These are phyloP conservation scores for Lagerstroemia speciosa DNA, from an alignment of 345 rosid genomes.

Conservation along the genomic window DNA sequence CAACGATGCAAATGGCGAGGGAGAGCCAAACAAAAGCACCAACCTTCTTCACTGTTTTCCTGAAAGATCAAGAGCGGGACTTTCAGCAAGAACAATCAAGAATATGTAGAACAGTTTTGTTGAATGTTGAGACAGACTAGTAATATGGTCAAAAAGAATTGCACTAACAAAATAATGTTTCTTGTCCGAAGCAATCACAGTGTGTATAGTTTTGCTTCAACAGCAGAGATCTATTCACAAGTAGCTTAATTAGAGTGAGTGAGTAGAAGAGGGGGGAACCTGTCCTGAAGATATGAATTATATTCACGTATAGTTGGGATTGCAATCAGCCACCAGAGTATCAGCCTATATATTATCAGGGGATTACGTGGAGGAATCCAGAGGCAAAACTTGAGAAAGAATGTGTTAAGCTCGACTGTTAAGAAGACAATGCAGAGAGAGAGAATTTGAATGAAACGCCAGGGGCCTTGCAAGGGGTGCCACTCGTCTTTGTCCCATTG, in stretches of 20 bases:
- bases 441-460: slow-evolving; percentile 95
- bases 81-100: not conserved
- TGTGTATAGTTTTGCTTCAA: no score
- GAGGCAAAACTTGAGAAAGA: slow-evolving; percentile 92
- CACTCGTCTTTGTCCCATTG: slow-evolving; percentile 99
- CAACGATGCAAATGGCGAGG: slow-evolving; percentile 86
- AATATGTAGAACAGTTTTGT: no score
- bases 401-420: slow-evolving; percentile 92
- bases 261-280: slow-evolving; percentile 28
- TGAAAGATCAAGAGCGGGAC: slow-evolving; percentile 12
- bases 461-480: slow-evolving; percentile 94
- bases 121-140: no score
- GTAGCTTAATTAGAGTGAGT: not conserved
- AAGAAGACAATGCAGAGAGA: slow-evolving; percentile 73
- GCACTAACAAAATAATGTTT: no score
- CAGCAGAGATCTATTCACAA: no score
- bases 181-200: no score
- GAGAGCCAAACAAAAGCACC: slow-evolving; percentile 99
- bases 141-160: no score
- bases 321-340: slow-evolving; percentile 97
- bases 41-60: slow-evolving; percentile 81
- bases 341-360: slow-evolving; percentile 74
- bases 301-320: slow-evolving; percentile 95
- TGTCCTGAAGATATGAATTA: slow-evolving; percentile 90
- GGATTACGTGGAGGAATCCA: slow-evolving; percentile 98